phyloP scores from a whole-genome alignment of 2,329 filamentous ascomycete genomes.

The Aaosphaeria arxii region DNA sequence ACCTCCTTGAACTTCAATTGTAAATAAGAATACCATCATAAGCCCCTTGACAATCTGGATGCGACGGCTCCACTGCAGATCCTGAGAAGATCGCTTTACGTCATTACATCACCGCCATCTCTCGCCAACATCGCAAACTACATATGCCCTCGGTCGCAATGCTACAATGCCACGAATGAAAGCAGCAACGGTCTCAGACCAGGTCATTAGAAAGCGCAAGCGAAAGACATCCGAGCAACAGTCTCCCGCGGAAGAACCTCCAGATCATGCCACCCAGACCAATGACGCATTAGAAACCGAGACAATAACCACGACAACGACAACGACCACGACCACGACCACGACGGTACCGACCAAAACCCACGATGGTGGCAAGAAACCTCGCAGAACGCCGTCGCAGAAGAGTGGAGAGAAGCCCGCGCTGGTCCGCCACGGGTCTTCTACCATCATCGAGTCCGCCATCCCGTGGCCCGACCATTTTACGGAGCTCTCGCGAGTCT shows the following conservation, averaged over 20 bases:
- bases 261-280: conserved; percentile 5
- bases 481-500: conserved; percentile 68
- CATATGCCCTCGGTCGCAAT: no score
- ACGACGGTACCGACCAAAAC: conserved; percentile 55
- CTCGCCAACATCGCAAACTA: no score
- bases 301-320: conserved; percentile 1
- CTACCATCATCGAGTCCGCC: conserved; percentile 49
- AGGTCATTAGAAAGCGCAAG: conserved; percentile 46
- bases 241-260: conserved; percentile 12
- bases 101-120: no score
- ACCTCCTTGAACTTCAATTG: no score
- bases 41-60: no score
- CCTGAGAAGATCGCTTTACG: no score
- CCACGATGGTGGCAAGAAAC: conserved; percentile 55
- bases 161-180: conserved; percentile 38
- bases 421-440: conserved; percentile 44
- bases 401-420: conserved; percentile 27
- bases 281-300: neutral
- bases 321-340: conserved; percentile 29
- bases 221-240: conserved; percentile 17
- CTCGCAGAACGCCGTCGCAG: conserved; percentile 43
- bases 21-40: no score
- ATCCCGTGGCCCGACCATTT: conserved; percentile 74
- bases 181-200: conserved; percentile 44
- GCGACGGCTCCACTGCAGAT: no score